Evolutionary conservation across 306 rosid species (phyloP), one percentile per base, ranked within the genome.

Genomic region (Morella rubra): DNA sequence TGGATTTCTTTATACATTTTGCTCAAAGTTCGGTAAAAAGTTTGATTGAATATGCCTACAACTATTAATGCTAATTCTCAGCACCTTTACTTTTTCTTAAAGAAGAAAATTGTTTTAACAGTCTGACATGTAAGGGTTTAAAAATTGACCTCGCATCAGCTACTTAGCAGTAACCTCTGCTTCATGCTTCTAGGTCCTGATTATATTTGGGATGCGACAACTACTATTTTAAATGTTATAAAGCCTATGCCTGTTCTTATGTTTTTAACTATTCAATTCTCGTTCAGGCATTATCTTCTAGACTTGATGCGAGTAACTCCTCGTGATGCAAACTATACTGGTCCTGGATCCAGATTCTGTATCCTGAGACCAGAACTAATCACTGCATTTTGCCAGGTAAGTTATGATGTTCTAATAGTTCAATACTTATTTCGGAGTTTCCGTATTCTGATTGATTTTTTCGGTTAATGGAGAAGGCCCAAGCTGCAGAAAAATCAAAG

Each of bases 261-360:
- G 41, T 59, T 27, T 69, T 61, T 79, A 71, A 4, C 41, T 52
- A 64, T 82, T 62, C 51, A 32, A 50, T 32, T 45, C 7, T 37
- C 49, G 50, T 67, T 75, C 84, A 96, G 99, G 82, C 99, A 96
- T 85, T 96, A 96, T 84, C 99, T 96, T 82, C 93, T 96, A 6
- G 99, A 96, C 84, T 84, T 96, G 86, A 92, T 96, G 97, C 89
- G 99, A 82, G 97, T 92, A 61, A 92, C 99, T 71, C 99, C 99
- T 52, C 96, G 97, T 58, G 98, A 96, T 91, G 97, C 97, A 64
- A 96, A 92, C 82, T 89, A 86, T 78, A 89, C 85, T 76, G 98
- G 98, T 72, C 84, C 91, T 66, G 90, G 98, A 52, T 92, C 98
- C 47, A 91, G 97, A 76, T 96, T 90, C 82, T 89, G 96, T 80